Percentiles rank a stretch among this genome's conserved stretches.
These are phyloP conservation scores for Penicillium chermesinum DNA, from an alignment of 495 filamentous ascomycete species.

Conservation along the genomic window DNA sequence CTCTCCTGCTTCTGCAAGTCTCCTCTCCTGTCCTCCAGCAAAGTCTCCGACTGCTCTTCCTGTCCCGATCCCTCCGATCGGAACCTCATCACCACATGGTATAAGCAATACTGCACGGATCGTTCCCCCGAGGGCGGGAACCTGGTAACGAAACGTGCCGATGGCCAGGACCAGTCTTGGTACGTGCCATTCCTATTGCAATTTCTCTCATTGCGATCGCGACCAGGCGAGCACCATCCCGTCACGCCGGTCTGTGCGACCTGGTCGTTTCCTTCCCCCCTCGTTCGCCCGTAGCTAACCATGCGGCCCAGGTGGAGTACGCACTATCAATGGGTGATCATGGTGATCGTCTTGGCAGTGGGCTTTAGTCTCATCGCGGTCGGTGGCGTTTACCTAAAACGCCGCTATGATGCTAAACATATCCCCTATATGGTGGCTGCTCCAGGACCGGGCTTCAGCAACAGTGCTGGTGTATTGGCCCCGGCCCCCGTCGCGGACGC, in stretches of 20 bases:
- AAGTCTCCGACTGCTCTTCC: constrained; percentile 35
- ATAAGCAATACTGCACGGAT: constrained; percentile 36
- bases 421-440: constrained; percentile 30
- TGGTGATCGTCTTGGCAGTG: constrained; percentile 48
- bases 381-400: constrained; percentile 41
- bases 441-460: constrained; percentile 10
- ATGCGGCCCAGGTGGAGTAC: constrained; percentile 38
- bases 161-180: not conserved
- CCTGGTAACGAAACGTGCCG: constrained; percentile 7
- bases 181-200: too few relatives aligned
- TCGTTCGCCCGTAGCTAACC: not conserved
- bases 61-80: constrained; percentile 30
- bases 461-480: constrained; percentile 17
- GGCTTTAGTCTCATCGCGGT: constrained; percentile 38
- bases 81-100: constrained; percentile 45
- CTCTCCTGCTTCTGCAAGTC: constrained; percentile 55
- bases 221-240: not conserved
- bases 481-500: not conserved
- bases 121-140: constrained; percentile 15
- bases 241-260: constrained; percentile 9
- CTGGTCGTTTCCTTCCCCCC: not conserved
- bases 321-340: constrained; percentile 50
- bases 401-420: constrained; percentile 42
- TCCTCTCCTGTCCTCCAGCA: constrained; percentile 33
- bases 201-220: not conserved